These are phyloP conservation scores for Boletus pseudopeckii DNA, from an alignment of 768 basidiomycete genomes.

Conservation along the genomic window DNA sequence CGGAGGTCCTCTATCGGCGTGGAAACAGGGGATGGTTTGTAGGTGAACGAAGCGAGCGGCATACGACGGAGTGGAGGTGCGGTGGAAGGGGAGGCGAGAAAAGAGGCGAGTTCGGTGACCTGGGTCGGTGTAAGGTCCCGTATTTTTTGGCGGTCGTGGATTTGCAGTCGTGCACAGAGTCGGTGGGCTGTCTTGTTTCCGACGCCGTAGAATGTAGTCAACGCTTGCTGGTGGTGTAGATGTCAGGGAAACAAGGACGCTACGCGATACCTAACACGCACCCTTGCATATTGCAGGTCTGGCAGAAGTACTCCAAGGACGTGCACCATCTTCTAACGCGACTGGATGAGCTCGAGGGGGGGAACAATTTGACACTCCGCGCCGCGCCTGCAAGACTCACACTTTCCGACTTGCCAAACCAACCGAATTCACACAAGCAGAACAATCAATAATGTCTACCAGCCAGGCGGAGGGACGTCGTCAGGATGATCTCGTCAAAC, in stretches of 20 bases:
- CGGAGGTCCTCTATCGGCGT: constrained; percentile 31
- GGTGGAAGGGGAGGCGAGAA: constrained; percentile 86
- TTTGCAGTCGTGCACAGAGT: constrained; percentile 87
- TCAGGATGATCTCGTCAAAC: constrained; percentile 81
- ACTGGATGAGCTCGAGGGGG: neutral
- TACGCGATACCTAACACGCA: constrained; percentile 35
- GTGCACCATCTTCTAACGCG: constrained; percentile 59
- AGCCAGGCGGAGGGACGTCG: constrained; percentile 82
- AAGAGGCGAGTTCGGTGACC: constrained; percentile 88
- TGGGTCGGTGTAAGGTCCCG: constrained; percentile 81
- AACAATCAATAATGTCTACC: constrained; percentile 52
- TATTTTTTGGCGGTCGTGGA: constrained; percentile 83
- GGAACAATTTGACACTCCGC: constrained; percentile 27
- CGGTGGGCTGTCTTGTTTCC: constrained; percentile 70
- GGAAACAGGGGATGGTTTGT: constrained; percentile 45
- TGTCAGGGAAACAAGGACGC: neutral
- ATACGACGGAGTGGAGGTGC: constrained; percentile 61
- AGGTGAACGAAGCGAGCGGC: constrained; percentile 59
- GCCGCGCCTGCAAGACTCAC: neutral
- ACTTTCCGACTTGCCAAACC: neutral
- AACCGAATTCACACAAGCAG: constrained; percentile 11
- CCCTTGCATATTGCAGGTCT: constrained; percentile 74
- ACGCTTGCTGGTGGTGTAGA: constrained; percentile 61
- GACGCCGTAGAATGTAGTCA: constrained; percentile 88
- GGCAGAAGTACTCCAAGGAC: constrained; percentile 82